These are phyloP conservation scores for Fusarium verrucosum DNA, from an alignment of 2,329 filamentous ascomycete species.

Conservation along the genomic window DNA sequence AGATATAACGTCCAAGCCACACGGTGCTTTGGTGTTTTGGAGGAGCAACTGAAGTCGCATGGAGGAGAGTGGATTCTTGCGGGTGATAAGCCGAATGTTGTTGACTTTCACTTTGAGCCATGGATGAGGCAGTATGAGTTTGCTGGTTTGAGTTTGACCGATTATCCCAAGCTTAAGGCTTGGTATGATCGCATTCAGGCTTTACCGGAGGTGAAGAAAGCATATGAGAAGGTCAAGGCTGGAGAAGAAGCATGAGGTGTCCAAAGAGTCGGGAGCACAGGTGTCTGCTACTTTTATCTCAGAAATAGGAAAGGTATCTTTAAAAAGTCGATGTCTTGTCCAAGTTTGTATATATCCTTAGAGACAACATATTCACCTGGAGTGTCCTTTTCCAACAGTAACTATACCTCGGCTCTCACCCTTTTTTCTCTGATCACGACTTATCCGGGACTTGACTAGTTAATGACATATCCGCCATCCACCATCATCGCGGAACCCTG, in stretches of 20 bases:
- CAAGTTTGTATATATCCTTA: too few species aligned
- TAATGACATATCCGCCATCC: constrained; percentile 63
- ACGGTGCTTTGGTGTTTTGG: constrained; percentile 14
- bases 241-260: constrained; percentile 1
- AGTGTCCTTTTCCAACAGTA: too few species aligned
- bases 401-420: too few species aligned
- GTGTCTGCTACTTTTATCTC: too few species aligned
- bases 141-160: constrained; percentile 4
- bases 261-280: too few species aligned
- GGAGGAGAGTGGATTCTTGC: constrained; percentile 10
- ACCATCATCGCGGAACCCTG: constrained; percentile 63
- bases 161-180: constrained; percentile 4
- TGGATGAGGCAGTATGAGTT: constrained; percentile 9
- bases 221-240: constrained; percentile 20
- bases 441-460: constrained; percentile 35
- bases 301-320: too few species aligned
- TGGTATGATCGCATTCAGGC: constrained; percentile 15
- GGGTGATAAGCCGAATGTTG: constrained; percentile 4
- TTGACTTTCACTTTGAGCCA: constrained; percentile 25
- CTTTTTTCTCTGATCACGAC: too few species aligned
- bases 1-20: constrained; percentile 2
- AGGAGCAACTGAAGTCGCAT: constrained; percentile 16
- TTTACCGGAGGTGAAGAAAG: background rate
- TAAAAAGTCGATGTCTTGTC: too few species aligned
- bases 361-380: too few species aligned